phyloP scores from a whole-genome alignment of 2,329 filamentous ascomycete species.

The Hypomyces perniciosus region DNA sequence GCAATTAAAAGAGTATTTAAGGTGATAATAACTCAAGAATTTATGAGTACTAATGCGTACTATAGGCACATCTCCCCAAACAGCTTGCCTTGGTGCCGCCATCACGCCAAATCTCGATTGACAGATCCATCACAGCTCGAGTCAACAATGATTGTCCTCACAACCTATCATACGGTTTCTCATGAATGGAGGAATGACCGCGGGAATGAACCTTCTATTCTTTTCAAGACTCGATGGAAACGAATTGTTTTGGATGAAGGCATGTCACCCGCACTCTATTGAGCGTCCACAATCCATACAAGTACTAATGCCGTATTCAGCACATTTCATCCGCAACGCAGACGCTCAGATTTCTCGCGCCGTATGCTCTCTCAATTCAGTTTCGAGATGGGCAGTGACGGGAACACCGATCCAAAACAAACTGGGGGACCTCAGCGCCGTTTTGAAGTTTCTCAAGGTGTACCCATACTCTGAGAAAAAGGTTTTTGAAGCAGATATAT shows the following conservation, averaged over 20 bases:
- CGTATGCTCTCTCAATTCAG: conserved; percentile 29
- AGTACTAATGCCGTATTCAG: conserved; percentile 18
- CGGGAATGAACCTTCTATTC: conserved; percentile 5
- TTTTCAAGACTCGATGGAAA: conserved; percentile 33
- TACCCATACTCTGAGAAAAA: conserved; percentile 34
- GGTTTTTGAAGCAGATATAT: conserved; percentile 34
- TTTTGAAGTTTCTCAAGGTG: conserved; percentile 36
- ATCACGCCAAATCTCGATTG: conserved; percentile 26
- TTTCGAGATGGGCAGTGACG: conserved; percentile 39
- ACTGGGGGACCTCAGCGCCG: conserved; percentile 32
- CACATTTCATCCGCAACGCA: conserved; percentile 35
- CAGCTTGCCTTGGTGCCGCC: conserved; percentile 19
- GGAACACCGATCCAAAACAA: conserved; percentile 44
- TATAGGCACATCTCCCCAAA: conserved; percentile 20
- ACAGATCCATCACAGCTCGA: conserved; percentile 12
- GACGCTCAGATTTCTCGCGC: conserved; percentile 30
- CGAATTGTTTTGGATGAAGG: conserved; percentile 14
- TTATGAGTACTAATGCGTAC: neutral
- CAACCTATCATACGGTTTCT: conserved; percentile 37
- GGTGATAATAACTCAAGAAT: fast-evolving
- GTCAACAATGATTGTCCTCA: conserved; percentile 26
- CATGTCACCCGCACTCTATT: neutral
- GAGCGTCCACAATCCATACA: neutral
- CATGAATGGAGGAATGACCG: conserved; percentile 27
- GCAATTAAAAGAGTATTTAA: neutral